These are phyloP conservation scores for Pichia manshurica DNA, from an alignment of 805 yeast genomes.

Conservation along the genomic window DNA sequence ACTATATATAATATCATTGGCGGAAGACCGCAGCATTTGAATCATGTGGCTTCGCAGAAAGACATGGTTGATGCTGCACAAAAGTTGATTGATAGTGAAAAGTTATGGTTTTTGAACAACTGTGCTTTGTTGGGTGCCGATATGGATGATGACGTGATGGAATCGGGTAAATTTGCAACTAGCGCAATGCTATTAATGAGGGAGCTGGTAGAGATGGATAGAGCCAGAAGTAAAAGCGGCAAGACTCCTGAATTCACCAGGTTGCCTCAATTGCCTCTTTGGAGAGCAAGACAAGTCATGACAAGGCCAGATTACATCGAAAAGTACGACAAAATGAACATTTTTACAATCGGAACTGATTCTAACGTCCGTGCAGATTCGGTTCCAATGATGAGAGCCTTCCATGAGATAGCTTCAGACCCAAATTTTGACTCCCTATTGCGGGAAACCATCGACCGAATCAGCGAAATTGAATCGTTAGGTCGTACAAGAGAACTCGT, in stretches of 20 bases:
- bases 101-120: slow-evolving; percentile 80
- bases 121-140: slow-evolving; percentile 70
- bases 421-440: slow-evolving; percentile 66
- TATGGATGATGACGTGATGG: slow-evolving; percentile 91
- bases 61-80: slow-evolving; percentile 60
- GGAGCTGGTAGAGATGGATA: slow-evolving; percentile 66
- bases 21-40: slow-evolving; percentile 78
- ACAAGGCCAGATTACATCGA: slow-evolving; percentile 79
- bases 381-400: slow-evolving; percentile 86
- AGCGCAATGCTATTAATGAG: slow-evolving; percentile 70
- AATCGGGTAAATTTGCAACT: slow-evolving; percentile 67
- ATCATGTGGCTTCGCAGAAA: slow-evolving; percentile 57
- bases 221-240: slow-evolving; percentile 24
- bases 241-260: slow-evolving; percentile 20
- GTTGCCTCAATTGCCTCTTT: slow-evolving; percentile 69
- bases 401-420: slow-evolving; percentile 66
- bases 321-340: slow-evolving; percentile 64
- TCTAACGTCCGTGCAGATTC: slow-evolving; percentile 75
- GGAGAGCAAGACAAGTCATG: slow-evolving; percentile 84
- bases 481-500: slow-evolving; percentile 74
- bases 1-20: slow-evolving; percentile 66
- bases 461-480: slow-evolving; percentile 68
- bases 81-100: slow-evolving; percentile 67
- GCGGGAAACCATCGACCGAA: slow-evolving; percentile 59
- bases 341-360: slow-evolving; percentile 72